These are phyloP conservation scores for Lepiota venenata DNA, from an alignment of 768 basidiomycete genomes.

Conservation along the genomic window DNA sequence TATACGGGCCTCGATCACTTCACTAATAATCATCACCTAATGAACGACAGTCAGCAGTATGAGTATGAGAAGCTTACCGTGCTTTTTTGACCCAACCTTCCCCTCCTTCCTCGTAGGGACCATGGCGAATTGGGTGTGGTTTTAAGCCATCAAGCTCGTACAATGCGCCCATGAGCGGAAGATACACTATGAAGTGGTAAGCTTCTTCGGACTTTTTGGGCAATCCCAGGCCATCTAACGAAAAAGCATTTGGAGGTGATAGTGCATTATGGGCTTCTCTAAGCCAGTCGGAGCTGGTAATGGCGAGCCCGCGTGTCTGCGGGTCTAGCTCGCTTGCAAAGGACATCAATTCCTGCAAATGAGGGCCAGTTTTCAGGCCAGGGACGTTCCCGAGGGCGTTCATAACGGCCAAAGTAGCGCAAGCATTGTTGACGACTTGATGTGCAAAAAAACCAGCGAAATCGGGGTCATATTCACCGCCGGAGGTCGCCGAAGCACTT, in stretches of 20 bases:
- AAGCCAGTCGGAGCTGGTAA: slow-evolving; percentile 80
- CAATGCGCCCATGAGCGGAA: slow-evolving; percentile 77
- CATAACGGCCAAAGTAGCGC: slow-evolving; percentile 91
- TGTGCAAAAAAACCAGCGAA: slow-evolving; percentile 92
- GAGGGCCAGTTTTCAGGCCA: slow-evolving; percentile 55
- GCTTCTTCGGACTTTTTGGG: slow-evolving; percentile 74
- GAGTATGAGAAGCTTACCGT: slow-evolving; percentile 41
- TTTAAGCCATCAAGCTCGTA: slow-evolving; percentile 96
- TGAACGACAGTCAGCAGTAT: slow-evolving; percentile 17
- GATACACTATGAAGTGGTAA: slow-evolving; percentile 95
- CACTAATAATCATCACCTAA: slow-evolving; percentile 37
- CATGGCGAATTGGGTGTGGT: slow-evolving; percentile 75
- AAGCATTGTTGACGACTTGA: slow-evolving; percentile 94
- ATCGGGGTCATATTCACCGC: slow-evolving; percentile 66
- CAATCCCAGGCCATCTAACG: slow-evolving; percentile 77
- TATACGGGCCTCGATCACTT: slow-evolving; percentile 86
- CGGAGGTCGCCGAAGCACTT: slow-evolving; percentile 26
- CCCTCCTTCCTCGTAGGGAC: slow-evolving; percentile 57
- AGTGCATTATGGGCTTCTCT: slow-evolving; percentile 89
- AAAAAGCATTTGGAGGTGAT: slow-evolving; percentile 86
- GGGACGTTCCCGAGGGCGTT: slow-evolving; percentile 88
- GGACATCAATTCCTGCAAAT: slow-evolving; percentile 67
- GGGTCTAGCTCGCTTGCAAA: slow-evolving; percentile 89
- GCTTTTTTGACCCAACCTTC: slow-evolving; percentile 87
- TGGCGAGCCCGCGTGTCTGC: slow-evolving; percentile 75